A percentile compares a stretch with the other conserved stretches of the same genome.
phyloP scores from a whole-genome alignment of 2,329 filamentous ascomycete species.

The Paraphaeosphaeria minitans region DNA sequence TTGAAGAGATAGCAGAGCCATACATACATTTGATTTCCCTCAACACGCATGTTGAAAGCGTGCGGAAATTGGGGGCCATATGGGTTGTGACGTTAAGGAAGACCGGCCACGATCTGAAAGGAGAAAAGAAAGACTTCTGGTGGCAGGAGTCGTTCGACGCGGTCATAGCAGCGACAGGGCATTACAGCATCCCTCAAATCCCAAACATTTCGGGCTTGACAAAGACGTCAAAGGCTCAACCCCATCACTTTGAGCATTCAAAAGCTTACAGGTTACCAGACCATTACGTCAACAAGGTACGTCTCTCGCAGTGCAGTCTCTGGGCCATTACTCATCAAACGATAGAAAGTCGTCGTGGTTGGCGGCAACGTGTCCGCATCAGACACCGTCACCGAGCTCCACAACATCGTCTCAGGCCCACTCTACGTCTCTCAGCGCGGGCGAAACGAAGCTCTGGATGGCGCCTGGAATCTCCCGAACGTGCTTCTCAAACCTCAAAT shows the following conservation, averaged over 20 bases:
- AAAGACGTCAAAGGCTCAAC: slow-evolving; percentile 64
- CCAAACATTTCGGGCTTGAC: slow-evolving; percentile 66
- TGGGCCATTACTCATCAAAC: not conserved
- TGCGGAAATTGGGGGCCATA: slow-evolving; percentile 20
- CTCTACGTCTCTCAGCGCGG: slow-evolving; percentile 17
- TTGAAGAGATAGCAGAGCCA: slow-evolving; percentile 19
- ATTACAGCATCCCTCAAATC: slow-evolving; percentile 72
- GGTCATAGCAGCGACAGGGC: slow-evolving; percentile 75
- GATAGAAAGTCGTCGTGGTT: slow-evolving; percentile 17
- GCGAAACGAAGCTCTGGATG: slow-evolving; percentile 12
- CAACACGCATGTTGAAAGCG: slow-evolving; percentile 40
- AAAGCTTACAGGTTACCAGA: slow-evolving; percentile 18
- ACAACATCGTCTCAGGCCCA: slow-evolving; percentile 12
- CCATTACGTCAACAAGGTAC: slow-evolving; percentile 18
- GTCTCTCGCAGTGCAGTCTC: not conserved
- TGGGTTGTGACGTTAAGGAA: slow-evolving; percentile 40
- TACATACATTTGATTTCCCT: slow-evolving; percentile 45
- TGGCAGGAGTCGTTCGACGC: slow-evolving; percentile 63
- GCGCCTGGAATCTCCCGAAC: slow-evolving; percentile 16
- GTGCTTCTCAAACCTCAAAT: slow-evolving; percentile 16
- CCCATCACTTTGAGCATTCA: slow-evolving; percentile 65
- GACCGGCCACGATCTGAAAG: slow-evolving; percentile 7
- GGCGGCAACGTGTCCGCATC: slow-evolving; percentile 20
- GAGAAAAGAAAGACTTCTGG: slow-evolving; percentile 37
- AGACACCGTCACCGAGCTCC: slow-evolving; percentile 17